Conservation (phyloP, 768 basidiomycete genomes). For the Psilocybe subaeruginosa region DNA sequence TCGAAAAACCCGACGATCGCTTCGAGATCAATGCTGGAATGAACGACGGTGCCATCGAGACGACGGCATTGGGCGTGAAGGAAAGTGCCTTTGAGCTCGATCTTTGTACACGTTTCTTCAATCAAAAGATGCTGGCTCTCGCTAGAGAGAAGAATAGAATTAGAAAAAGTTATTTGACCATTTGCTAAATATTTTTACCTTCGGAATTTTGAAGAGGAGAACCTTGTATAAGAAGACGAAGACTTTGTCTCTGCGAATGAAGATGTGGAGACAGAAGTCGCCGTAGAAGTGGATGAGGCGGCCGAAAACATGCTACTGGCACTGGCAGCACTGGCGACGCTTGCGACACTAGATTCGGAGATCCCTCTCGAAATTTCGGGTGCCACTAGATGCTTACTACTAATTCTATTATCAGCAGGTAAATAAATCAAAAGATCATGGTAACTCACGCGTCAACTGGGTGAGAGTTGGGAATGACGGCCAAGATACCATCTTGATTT, state of each 20-base stretch:
- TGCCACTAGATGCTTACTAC: not conserved
- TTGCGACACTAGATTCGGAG: constrained; percentile 6
- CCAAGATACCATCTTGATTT: constrained; percentile 17
- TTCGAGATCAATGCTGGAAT: constrained; percentile 19
- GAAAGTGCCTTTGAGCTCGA: constrained; percentile 16
- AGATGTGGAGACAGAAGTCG: constrained; percentile 12
- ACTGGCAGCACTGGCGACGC: constrained; percentile 6
- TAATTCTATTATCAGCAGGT: too few species aligned
- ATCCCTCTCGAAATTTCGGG: constrained; percentile 5
- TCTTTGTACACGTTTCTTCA: constrained; percentile 18
- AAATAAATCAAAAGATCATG: too few species aligned
- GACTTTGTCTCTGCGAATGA: constrained; percentile 11
- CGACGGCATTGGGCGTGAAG: constrained; percentile 19
- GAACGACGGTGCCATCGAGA: constrained; percentile 15
- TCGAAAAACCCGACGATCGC: constrained; percentile 17
- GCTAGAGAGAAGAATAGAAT: not conserved
- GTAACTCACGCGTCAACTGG: constrained; percentile 7
- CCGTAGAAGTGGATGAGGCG: constrained; percentile 11
- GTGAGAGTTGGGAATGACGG: not conserved
- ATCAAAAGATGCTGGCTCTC: constrained; percentile 19
- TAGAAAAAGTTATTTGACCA: not conserved
- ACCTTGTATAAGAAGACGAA: constrained; percentile 7
- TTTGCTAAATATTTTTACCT: constrained; percentile 4
- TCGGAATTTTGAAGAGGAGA: constrained; percentile 19
- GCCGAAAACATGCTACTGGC: constrained; percentile 13